phyloP scores from a whole-genome alignment of 75 land plant species.

The Pinus albicaulis region DNA sequence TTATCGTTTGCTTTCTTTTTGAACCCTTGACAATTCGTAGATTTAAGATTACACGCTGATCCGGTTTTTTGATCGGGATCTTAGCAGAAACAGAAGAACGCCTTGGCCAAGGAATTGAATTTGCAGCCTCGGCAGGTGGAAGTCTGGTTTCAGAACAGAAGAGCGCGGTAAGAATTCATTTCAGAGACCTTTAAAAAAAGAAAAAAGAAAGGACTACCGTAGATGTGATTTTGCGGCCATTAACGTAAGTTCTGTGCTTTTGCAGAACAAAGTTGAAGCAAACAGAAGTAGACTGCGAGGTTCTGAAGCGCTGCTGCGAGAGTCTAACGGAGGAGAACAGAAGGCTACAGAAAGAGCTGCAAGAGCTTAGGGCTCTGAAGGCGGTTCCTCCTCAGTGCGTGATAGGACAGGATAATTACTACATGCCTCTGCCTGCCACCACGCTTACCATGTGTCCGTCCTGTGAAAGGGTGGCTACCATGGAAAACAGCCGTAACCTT shows the following conservation, averaged over 20 bases:
- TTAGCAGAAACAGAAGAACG: constrained; percentile 83
- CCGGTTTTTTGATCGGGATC: no score
- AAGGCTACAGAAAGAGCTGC: constrained; percentile 80
- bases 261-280: constrained; percentile 52
- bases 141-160: constrained; percentile 97
- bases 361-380: constrained; percentile 82
- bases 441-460: constrained; percentile 93
- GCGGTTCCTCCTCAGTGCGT: constrained; percentile 20
- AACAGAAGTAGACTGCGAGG: constrained; percentile 92
- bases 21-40: no score
- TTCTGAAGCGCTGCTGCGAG: constrained; percentile 86
- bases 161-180: constrained; percentile 64
- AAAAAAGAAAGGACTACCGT: no score
- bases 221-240: no score
- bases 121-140: constrained; percentile 92
- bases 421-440: constrained; percentile 84
- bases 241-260: no score
- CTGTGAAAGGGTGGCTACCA: constrained; percentile 79
- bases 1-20: no score
- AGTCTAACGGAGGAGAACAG: constrained; percentile 82
- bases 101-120: constrained; percentile 82
- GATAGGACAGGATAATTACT: constrained; percentile 24
- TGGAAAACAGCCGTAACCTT: constrained; percentile 10
- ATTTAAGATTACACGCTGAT: no score
- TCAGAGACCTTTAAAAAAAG: no score